These are phyloP conservation scores for Coniophora puteana DNA, from an alignment of 1,284 basidiomycete genomes.

Conservation along the genomic window DNA sequence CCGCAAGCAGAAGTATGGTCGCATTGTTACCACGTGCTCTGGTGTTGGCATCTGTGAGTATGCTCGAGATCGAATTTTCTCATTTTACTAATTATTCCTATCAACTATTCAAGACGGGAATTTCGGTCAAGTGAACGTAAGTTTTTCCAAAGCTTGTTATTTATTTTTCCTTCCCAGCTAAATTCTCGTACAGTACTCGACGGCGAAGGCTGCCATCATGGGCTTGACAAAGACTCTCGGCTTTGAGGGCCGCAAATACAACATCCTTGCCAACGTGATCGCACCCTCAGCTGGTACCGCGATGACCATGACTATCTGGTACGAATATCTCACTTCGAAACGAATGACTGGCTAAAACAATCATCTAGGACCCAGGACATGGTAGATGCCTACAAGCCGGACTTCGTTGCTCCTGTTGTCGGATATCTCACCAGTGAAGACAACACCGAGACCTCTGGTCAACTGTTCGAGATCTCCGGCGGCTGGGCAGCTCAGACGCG, in stretches of 20 bases:
- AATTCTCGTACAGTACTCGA: constrained; percentile 61
- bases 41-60: constrained; percentile 87
- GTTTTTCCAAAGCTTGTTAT: constrained; percentile 11
- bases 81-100: constrained; percentile 4
- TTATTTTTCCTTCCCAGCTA: background rate
- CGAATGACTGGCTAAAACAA: constrained; percentile 1
- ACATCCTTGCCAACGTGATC: constrained; percentile 86
- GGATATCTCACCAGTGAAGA: constrained; percentile 88
- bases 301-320: constrained; percentile 88
- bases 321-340: constrained; percentile 8
- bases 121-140: constrained; percentile 86
- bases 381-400: constrained; percentile 95
- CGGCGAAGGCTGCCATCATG: constrained; percentile 93
- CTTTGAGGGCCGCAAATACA: constrained; percentile 91
- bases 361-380: constrained; percentile 85
- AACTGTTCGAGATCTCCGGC: constrained; percentile 86
- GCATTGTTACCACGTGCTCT: constrained; percentile 93
- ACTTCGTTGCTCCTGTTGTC: constrained; percentile 89
- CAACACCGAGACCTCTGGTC: constrained; percentile 74
- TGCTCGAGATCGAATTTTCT: background rate
- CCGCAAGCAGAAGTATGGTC: constrained; percentile 95
- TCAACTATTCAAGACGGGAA: constrained; percentile 68
- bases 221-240: constrained; percentile 88
- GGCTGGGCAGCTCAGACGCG: constrained; percentile 93
- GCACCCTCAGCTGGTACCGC: constrained; percentile 90